A percentile compares a stretch with the other conserved stretches of the same genome.
Conservation (phyloP, 768 basidiomycete species). For the Crucibulum laeve region DNA sequence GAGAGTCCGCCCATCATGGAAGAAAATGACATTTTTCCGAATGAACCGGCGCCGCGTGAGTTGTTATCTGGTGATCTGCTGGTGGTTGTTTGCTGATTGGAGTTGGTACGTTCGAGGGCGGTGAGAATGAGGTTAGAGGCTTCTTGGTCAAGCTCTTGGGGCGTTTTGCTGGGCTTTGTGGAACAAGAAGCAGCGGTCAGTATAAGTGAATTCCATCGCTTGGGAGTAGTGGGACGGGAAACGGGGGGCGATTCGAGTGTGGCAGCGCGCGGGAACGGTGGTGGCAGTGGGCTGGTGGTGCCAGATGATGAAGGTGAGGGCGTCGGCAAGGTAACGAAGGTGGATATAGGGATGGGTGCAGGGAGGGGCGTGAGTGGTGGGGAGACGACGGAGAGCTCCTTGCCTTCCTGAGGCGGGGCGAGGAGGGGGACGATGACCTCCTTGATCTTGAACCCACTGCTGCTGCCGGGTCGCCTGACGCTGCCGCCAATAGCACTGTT, state of each 20-base stretch:
- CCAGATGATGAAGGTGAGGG: no score
- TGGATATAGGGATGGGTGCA: constrained; percentile 12
- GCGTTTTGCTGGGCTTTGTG: no score
- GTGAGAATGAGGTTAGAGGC: background rate
- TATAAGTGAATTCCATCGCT: constrained; percentile 8
- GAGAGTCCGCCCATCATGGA: constrained; percentile 71
- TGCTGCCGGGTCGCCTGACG: constrained; percentile 8
- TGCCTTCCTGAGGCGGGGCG: constrained; percentile 22
- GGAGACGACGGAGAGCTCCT: constrained; percentile 15
- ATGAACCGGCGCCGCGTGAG: constrained; percentile 39
- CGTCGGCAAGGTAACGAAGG: no score
- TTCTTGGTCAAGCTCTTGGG: background rate
- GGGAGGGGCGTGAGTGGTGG: constrained; percentile 8
- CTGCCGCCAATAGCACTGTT: constrained; percentile 7
- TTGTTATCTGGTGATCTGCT: constrained; percentile 4
- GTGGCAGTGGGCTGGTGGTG: background rate
- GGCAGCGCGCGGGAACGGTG: constrained; percentile 4
- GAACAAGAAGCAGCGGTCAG: background rate
- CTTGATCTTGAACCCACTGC: constrained; percentile 11
- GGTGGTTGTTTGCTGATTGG: background rate
- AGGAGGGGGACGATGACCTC: constrained; percentile 13
- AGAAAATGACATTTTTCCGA: constrained; percentile 61
- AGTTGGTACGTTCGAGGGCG: background rate
- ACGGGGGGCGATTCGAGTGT: constrained; percentile 20
- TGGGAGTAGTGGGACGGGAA: constrained; percentile 23